phyloP scores from a whole-genome alignment of 2,329 filamentous ascomycete species.

The Ophiosphaerella narmari region DNA sequence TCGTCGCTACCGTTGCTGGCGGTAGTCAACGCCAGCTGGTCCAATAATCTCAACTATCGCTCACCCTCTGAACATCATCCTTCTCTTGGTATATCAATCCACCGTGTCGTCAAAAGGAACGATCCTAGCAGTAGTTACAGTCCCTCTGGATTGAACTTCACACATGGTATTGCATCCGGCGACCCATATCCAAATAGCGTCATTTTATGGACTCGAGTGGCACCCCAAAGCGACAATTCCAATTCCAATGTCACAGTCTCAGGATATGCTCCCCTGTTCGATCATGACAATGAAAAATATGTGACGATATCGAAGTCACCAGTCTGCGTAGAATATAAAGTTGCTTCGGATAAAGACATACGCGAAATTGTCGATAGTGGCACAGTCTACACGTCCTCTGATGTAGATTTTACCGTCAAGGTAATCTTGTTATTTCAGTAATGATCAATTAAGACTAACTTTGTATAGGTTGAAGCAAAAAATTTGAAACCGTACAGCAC shows the following conservation, averaged over 20 bases:
- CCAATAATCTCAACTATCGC: conserved; percentile 67
- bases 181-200: conserved; percentile 51
- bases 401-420: conserved; percentile 78
- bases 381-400: conserved; percentile 69
- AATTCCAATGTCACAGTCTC: conserved; percentile 57
- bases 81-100: conserved; percentile 66
- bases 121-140: conserved; percentile 28
- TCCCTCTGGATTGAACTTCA: conserved; percentile 35
- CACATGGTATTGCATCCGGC: conserved; percentile 54
- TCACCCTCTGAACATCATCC: conserved; percentile 69
- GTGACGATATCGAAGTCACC: conserved; percentile 61
- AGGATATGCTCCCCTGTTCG: conserved; percentile 60
- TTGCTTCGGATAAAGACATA: conserved; percentile 57
- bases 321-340: conserved; percentile 69
- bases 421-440: conserved; percentile 39
- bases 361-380: conserved; percentile 59
- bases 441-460: conserved; percentile 12
- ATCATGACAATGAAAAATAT: conserved; percentile 59
- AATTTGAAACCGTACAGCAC: conserved; percentile 65
- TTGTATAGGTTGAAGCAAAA: conserved; percentile 64
- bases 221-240: conserved; percentile 48
- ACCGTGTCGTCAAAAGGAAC: conserved; percentile 62
- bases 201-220: conserved; percentile 41
- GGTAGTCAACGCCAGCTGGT: conserved; percentile 32
- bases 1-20: conserved; percentile 20